Conservation (phyloP, 2,329 filamentous ascomycete genomes). For the Sclerotinia trifoliorum region DNA sequence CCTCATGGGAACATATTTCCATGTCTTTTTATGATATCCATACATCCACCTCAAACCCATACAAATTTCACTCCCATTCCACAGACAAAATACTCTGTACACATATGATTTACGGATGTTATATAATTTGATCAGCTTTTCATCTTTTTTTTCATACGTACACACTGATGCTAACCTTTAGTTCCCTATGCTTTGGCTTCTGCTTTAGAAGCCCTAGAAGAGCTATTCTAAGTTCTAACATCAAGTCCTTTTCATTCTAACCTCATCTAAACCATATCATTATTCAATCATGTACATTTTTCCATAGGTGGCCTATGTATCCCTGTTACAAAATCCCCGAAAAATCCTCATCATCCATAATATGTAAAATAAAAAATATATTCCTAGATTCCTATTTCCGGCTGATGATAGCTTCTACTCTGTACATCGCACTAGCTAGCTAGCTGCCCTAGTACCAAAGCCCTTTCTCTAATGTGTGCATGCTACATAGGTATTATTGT, state of each 20-base stretch:
- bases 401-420: not conserved
- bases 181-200: not conserved
- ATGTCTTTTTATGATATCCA: not conserved
- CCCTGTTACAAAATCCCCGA: constrained; percentile 12
- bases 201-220: not conserved
- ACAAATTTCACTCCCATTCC: not conserved
- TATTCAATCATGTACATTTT: not conserved
- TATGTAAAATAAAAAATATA: too few species aligned
- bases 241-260: not conserved
- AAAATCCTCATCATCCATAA: not conserved
- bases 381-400: not conserved
- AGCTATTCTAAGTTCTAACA: not conserved
- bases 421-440: not conserved
- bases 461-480: not conserved
- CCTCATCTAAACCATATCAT: not conserved
- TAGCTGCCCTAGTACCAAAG: constrained; percentile 1
- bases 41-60: not conserved
- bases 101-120: not conserved
- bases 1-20: not conserved
- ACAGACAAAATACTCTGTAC: not conserved
- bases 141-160: not conserved
- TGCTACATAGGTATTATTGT: not conserved
- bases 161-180: not conserved
- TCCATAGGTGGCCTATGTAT: not conserved
- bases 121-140: not conserved